Evolutionary conservation across 345 rosid species (phyloP).

Genomic region (Reutealis trisperma): DNA sequence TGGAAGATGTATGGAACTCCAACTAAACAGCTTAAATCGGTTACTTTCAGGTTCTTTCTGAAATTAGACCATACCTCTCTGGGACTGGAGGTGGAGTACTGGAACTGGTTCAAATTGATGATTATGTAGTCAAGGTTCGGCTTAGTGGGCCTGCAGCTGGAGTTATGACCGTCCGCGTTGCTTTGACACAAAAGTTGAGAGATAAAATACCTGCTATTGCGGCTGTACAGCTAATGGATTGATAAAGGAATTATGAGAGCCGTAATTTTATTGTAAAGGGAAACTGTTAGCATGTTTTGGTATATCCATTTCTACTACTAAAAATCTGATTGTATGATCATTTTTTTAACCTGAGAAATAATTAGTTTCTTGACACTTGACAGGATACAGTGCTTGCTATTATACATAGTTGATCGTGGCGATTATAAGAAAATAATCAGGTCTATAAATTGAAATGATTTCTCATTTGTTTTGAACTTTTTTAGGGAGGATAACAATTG

Average conservation of each 20-base stretch:
- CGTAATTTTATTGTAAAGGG: slow-evolving; percentile 15
- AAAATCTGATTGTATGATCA: neutral
- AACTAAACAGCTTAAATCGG: neutral
- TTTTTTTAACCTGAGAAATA: neutral
- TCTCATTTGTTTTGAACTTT: neutral
- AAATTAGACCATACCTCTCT: slow-evolving; percentile 81
- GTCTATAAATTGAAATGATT: too few species aligned
- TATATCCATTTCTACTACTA: neutral
- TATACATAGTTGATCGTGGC: neutral
- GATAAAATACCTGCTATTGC: slow-evolving; percentile 79
- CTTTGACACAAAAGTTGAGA: slow-evolving; percentile 82
- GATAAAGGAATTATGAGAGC: slow-evolving; percentile 17
- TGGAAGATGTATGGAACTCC: neutral
- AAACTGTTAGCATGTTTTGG: neutral
- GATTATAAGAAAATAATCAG: too few species aligned
- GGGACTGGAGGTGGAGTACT: slow-evolving; percentile 91
- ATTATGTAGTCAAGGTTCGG: slow-evolving; percentile 61
- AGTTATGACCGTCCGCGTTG: slow-evolving; percentile 91
- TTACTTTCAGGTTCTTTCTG: slow-evolving; percentile 63
- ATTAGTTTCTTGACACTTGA: neutral
- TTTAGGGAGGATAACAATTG: neutral
- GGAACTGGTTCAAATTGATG: slow-evolving; percentile 71
- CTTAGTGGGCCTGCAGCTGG: slow-evolving; percentile 88
- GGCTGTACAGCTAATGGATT: slow-evolving; percentile 78
- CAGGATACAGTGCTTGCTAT: neutral